Conservation (phyloP, 768 basidiomycete genomes). For the Hebeloma cylindrosporum region DNA sequence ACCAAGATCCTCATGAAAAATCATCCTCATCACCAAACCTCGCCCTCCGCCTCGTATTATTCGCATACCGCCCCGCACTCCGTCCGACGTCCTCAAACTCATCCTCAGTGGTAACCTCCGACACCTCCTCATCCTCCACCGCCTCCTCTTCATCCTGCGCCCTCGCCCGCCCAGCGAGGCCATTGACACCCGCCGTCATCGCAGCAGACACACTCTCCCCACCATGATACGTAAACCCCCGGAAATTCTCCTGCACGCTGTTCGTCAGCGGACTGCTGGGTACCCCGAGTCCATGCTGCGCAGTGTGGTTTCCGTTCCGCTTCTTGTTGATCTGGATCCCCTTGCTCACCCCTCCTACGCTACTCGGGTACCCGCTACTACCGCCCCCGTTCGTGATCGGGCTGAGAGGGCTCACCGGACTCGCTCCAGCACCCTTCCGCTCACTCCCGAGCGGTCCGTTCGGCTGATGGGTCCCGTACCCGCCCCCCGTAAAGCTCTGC, state of each 20-base stretch:
- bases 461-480: constrained; percentile 54
- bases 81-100: constrained; percentile 67
- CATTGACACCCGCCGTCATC: constrained; percentile 32
- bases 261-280: constrained; percentile 76
- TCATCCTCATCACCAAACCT: constrained; percentile 43
- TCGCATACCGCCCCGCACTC: constrained; percentile 72
- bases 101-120: constrained; percentile 65
- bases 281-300: constrained; percentile 45
- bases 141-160: constrained; percentile 56
- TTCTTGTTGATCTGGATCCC: constrained; percentile 58
- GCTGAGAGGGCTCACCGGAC: constrained; percentile 17
- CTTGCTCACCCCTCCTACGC: constrained; percentile 13
- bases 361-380: background rate
- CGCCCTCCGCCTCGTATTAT: constrained; percentile 49
- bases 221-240: constrained; percentile 88
- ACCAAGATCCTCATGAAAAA: constrained; percentile 25
- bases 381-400: constrained; percentile 15
- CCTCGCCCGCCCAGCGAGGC: constrained; percentile 37
- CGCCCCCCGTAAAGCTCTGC: constrained; percentile 36
- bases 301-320: constrained; percentile 15
- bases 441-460: constrained; percentile 80
- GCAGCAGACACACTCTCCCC: constrained; percentile 61
- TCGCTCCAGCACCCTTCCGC: constrained; percentile 14
- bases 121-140: constrained; percentile 51
- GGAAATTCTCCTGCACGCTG: constrained; percentile 95